phyloP scores from a whole-genome alignment of 2,329 filamentous ascomycete species.

The Fusarium robinianum region DNA sequence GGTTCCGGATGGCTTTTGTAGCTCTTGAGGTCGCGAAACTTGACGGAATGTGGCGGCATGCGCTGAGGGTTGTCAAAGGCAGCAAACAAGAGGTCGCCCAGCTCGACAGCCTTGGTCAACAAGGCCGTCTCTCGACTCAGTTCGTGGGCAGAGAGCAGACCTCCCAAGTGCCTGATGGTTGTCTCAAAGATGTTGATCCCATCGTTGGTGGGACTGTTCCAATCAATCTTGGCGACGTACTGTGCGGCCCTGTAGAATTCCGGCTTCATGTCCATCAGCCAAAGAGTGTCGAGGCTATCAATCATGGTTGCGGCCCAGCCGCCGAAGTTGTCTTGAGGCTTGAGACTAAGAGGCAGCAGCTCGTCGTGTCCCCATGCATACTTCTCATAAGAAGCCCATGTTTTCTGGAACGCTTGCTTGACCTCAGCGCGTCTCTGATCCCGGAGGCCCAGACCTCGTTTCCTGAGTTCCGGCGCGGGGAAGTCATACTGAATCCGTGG shows the following conservation, averaged over 20 bases:
- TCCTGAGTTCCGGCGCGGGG: conserved; percentile 14
- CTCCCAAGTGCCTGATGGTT: conserved; percentile 69
- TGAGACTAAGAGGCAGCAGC: conserved; percentile 56
- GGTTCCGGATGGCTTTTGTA: conserved; percentile 42
- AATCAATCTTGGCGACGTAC: conserved; percentile 52
- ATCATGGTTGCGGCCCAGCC: conserved; percentile 68
- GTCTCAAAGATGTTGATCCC: conserved; percentile 69
- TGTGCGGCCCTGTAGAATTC: conserved; percentile 66
- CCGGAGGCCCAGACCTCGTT: conserved; percentile 10
- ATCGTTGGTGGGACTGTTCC: conserved; percentile 50
- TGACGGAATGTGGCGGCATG: conserved; percentile 58
- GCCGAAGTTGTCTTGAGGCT: conserved; percentile 57
- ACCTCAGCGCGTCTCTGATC: conserved; percentile 44
- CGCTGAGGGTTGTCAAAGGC: conserved; percentile 69
- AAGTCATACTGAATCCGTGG: conserved; percentile 33
- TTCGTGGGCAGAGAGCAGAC: conserved; percentile 68
- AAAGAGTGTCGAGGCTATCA: conserved; percentile 66
- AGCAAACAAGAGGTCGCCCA: conserved; percentile 64
- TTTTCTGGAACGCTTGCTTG: conserved; percentile 53
- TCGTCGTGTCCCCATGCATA: conserved; percentile 66
- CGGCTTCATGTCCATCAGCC: conserved; percentile 66
- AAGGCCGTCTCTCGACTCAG: conserved; percentile 60
- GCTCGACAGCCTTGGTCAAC: conserved; percentile 62
- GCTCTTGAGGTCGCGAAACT: conserved; percentile 46
- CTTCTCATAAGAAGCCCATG: conserved; percentile 62